Evolutionary conservation across 805 yeast species (phyloP).

Genomic region (Aciculoconidium aculeatum): DNA sequence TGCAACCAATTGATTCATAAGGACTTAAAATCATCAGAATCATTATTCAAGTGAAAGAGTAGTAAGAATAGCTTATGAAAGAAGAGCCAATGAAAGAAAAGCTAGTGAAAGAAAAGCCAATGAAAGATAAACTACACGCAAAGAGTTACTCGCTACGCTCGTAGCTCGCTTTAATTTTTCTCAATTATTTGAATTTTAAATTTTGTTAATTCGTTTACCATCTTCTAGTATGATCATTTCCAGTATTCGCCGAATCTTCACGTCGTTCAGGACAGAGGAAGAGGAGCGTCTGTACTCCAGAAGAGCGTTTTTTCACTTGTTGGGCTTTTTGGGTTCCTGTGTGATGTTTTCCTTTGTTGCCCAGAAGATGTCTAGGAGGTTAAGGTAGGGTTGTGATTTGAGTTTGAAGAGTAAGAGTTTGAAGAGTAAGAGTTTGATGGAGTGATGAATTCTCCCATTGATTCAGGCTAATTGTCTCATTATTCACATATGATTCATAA

Average conservation of each 20-base stretch:
- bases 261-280: slow-evolving; percentile 80
- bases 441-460: slow-evolving; percentile 8
- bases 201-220: no score
- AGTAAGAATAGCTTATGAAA: no score
- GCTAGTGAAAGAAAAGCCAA: no score
- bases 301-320: slow-evolving; percentile 67
- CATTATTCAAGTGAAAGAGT: no score
- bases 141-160: no score
- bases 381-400: not conserved
- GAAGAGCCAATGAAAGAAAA: no score
- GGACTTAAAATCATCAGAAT: no score
- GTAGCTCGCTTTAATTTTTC: no score
- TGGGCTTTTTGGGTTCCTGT: slow-evolving; percentile 79
- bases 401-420: slow-evolving; percentile 4
- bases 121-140: no score
- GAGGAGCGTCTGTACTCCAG: slow-evolving; percentile 76
- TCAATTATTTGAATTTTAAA: no score
- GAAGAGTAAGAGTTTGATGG: not conserved
- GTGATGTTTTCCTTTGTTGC: slow-evolving; percentile 77
- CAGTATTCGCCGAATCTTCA: slow-evolving; percentile 70
- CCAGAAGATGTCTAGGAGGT: slow-evolving; percentile 41
- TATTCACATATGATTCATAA: not conserved
- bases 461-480: slow-evolving; percentile 17
- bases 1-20: no score
- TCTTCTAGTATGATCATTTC: slow-evolving; percentile 68